These are phyloP conservation scores for Cryphonectria naterciae DNA, from an alignment of 2,329 filamentous ascomycete species.

Conservation along the genomic window DNA sequence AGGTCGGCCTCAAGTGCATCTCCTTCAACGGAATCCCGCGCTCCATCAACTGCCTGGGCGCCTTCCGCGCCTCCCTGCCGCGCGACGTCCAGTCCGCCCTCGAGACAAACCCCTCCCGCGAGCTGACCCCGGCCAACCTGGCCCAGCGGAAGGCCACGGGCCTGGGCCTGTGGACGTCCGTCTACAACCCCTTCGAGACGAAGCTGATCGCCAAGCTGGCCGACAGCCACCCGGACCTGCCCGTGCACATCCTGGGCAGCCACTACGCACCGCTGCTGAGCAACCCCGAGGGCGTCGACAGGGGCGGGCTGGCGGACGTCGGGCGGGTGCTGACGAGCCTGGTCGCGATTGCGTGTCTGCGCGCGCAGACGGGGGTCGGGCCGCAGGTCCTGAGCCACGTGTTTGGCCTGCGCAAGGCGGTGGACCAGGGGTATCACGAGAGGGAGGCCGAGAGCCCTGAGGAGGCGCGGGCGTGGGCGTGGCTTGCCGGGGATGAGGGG, in stretches of 20 bases:
- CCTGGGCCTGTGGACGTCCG: slow-evolving; percentile 70
- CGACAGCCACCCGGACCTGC: slow-evolving; percentile 78
- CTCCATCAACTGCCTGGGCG: slow-evolving; percentile 79
- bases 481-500: slow-evolving; percentile 51
- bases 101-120: slow-evolving; percentile 59
- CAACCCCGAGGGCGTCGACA: slow-evolving; percentile 58
- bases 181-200: slow-evolving; percentile 74
- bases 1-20: slow-evolving; percentile 77
- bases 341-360: slow-evolving; percentile 73
- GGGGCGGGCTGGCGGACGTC: slow-evolving; percentile 54
- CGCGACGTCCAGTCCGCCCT: slow-evolving; percentile 56
- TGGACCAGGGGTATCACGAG: slow-evolving; percentile 46
- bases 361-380: slow-evolving; percentile 79
- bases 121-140: slow-evolving; percentile 57
- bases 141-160: slow-evolving; percentile 61
- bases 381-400: slow-evolving; percentile 83
- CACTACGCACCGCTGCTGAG: slow-evolving; percentile 77
- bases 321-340: slow-evolving; percentile 75
- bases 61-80: slow-evolving; percentile 69
- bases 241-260: slow-evolving; percentile 75
- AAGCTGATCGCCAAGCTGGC: slow-evolving; percentile 75
- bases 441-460: slow-evolving; percentile 35
- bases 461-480: slow-evolving; percentile 43
- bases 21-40: slow-evolving; percentile 82
- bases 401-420: slow-evolving; percentile 77